Evolutionary conservation across 345 rosid species (phyloP), one percentile per base, ranked within the genome.

Genomic region (Clausena lansium): DNA sequence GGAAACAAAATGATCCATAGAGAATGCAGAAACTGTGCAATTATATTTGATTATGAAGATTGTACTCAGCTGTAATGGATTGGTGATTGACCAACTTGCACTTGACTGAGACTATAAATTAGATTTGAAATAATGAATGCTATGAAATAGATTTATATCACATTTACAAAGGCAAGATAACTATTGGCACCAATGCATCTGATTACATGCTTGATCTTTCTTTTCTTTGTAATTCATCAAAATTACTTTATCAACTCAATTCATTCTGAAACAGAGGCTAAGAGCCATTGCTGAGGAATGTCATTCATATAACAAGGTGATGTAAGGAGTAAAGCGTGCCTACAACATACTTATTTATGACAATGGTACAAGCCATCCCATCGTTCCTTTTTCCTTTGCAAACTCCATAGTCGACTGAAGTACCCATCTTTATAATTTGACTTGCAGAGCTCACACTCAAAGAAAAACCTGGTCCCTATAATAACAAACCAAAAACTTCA

Each of bases 371-470:
- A 78, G 87, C 75, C 77, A 85, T 82, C 61, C 99, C 98, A 83
- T 89, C 98, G 78, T 82, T 94, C 81, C 88, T 89, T 83, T 89
- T 89, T 3, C 93, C 92, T 78, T 88, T 83, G 87, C 98, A 94
- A 86, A 89, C 92, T 78, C 97, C 97, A 87, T 91, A 90, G 82
- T 94, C 99, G 76, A 81, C 90, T 0, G 98, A 94, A 55, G 88
- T 83, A 65, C 99, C 97, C 52, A 96, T 88, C 78, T 91, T 96
- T 9, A 94, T 57, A 66, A 94, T 83, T 83, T 94, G 97, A 76
- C 82, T 87, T 45, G 91, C 77, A 11, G 94, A 88, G 82, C 74
- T 84, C 55, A 87, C 85, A 78, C 92, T 96, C 86, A 94, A 83
- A 61, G 97, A 91, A 83, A 91, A 91, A 28, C 91, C 94, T 54